phyloP scores from a whole-genome alignment of 23 red algal genomes.

The Gracilariopsis chorda region DNA sequence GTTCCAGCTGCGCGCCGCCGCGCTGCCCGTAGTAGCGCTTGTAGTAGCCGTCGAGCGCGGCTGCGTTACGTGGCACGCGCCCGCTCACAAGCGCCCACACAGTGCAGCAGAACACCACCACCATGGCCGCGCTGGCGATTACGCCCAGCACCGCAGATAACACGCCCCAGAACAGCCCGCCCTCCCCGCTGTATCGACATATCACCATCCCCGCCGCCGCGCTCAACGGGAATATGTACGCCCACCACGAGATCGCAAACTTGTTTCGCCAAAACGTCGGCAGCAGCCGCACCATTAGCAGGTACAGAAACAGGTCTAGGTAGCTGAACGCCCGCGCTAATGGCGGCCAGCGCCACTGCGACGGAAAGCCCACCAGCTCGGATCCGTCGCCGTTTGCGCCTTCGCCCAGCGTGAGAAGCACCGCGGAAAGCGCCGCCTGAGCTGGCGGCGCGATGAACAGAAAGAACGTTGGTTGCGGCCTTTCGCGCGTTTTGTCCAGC shows the following conservation, averaged over 20 bases:
- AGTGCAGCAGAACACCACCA: constrained; percentile 13
- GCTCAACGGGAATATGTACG: constrained; percentile 60
- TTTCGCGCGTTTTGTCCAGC: constrained; percentile 2
- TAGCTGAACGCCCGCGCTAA: constrained; percentile 22
- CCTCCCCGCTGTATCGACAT: constrained; percentile 12
- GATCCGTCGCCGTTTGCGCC: neutral
- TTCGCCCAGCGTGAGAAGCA: constrained; percentile 20
- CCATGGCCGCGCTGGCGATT: constrained; percentile 18
- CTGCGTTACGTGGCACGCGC: neutral
- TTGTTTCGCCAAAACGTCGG: constrained; percentile 26
- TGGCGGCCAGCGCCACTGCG: neutral
- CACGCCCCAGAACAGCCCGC: constrained; percentile 25
- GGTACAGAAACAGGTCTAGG: constrained; percentile 67
- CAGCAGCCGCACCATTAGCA: constrained; percentile 59
- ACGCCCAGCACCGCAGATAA: neutral
- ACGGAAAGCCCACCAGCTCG: neutral
- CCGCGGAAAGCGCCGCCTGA: constrained; percentile 22
- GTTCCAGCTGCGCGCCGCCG: too few species aligned
- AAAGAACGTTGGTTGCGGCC: constrained; percentile 50
- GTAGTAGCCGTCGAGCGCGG: neutral
- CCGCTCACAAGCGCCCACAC: constrained; percentile 14
- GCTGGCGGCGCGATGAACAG: constrained; percentile 66
- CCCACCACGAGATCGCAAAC: constrained; percentile 51
- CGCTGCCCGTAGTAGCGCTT: neutral
- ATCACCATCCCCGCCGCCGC: constrained; percentile 33